Base-by-base conservation (phyloP, 495 filamentous ascomycete genomes). In the Xylaria bambusicola region DNA sequence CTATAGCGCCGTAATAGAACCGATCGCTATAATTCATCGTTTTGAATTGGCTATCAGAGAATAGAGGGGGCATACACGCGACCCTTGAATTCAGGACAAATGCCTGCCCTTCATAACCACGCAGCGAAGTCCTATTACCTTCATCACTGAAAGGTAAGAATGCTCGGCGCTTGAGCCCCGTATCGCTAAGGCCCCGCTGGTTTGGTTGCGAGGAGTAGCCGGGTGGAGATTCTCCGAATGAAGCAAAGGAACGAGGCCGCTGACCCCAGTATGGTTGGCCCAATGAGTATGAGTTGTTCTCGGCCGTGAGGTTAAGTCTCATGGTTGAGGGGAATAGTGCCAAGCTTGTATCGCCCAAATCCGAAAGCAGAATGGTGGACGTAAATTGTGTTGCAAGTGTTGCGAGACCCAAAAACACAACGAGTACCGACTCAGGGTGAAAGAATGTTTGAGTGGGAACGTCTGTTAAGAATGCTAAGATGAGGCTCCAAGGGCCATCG, bases 151-250 rank as follows among this genome's bases (percentile, higher is more conserved):
- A 26, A 8, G 50, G 50, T 13, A 53, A 12, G 0, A 53, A 4
- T 10, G 10, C 50, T 12, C 50, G 31, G 3, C 36, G 50, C 21
- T 38, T 53, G 15, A 27, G 20, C 33, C 50, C 33, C 2, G 50
- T 53, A 3, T 53, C 50, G 31, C 50, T 53, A 9, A 53, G 33
- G 36, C 50, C 50, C 7, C 40, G 33, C n/a, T 41, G 7, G 36
- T 29, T 53, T 20, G 33, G 49, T 6, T 52, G 27, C 17, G 45
- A 21, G 15, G 29, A 48, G 31, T 52, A 35, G 9, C 49, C 49
- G 18, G 35, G 31, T 7, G 31, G 49, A 1, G 49, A 52, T n/a
- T 52, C 49, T 21, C 31, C 50, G 20, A 53, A 53, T n/a, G 27
- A 49, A 33, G 46, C 12, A 48, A 48, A 48, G 1, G 45, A 21